phyloP scores from a whole-genome alignment of 345 rosid species.

The Melastoma malabathricum region DNA sequence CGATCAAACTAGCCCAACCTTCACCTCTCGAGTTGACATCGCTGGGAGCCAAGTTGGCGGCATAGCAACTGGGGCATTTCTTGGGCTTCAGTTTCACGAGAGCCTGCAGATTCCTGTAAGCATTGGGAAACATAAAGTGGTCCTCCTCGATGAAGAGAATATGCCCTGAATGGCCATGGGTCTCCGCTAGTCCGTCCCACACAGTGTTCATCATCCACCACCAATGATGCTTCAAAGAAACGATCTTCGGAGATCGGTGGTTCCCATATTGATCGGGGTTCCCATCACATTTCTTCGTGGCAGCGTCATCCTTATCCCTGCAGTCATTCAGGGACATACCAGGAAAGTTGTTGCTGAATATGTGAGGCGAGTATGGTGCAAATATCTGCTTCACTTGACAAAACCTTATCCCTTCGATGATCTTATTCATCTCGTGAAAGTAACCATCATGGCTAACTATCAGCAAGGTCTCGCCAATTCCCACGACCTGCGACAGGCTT shows the following conservation, averaged over 20 bases:
- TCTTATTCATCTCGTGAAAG: constrained; percentile 73
- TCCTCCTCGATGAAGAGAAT: constrained; percentile 95
- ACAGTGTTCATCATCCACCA: constrained; percentile 99
- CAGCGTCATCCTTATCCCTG: constrained; percentile 49
- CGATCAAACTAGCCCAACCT: constrained; percentile 46
- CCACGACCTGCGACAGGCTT: constrained; percentile 70
- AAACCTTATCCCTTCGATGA: constrained; percentile 63
- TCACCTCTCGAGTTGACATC: constrained; percentile 92
- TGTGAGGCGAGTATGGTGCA: constrained; percentile 76
- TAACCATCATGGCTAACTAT: constrained; percentile 93
- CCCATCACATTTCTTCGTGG: constrained; percentile 42
- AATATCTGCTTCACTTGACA: constrained; percentile 89
- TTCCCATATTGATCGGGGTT: constrained; percentile 94
- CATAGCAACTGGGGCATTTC: constrained; percentile 81
- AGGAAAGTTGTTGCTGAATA: constrained; percentile 49
- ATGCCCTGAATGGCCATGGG: constrained; percentile 45
- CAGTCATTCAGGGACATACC: constrained; percentile 59
- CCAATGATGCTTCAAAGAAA: constrained; percentile 98
- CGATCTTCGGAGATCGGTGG: constrained; percentile 70
- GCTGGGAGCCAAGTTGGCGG: constrained; percentile 83
- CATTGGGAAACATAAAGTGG: constrained; percentile 89
- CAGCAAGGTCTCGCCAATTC: constrained; percentile 75
- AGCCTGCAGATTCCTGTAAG: constrained; percentile 76
- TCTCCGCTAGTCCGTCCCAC: constrained; percentile 90
- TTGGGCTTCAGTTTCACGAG: constrained; percentile 44